These are phyloP conservation scores for Rhodotorula babjevae DNA, from an alignment of 768 basidiomycete genomes.

Conservation along the genomic window DNA sequence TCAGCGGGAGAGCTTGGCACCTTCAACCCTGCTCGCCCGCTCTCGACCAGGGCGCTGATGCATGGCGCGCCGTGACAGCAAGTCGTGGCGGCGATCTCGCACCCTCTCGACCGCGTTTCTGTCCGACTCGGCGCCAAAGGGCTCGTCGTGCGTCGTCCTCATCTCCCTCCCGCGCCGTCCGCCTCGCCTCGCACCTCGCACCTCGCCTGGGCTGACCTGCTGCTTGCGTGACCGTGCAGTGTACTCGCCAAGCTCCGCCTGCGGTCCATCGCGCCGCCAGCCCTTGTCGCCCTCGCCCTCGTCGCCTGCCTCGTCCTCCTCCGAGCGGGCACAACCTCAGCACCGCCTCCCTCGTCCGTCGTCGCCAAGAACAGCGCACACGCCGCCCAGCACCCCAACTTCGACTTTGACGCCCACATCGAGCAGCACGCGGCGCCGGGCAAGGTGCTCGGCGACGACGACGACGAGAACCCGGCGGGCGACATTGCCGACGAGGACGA, in stretches of 20 bases:
- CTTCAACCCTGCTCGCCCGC: too few species aligned
- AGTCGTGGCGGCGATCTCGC: not conserved
- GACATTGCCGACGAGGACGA: not conserved
- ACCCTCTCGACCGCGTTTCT: conserved; percentile 1
- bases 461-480: not conserved
- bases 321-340: not conserved
- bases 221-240: not conserved
- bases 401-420: conserved; percentile 24
- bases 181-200: not conserved
- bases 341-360: not conserved
- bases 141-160: too few species aligned
- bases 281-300: not conserved
- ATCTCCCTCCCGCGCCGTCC: not conserved
- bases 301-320: not conserved
- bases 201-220: not conserved
- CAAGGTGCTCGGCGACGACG: not conserved
- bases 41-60: not conserved
- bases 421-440: not conserved
- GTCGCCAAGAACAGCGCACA: not conserved
- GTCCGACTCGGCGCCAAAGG: too few species aligned
- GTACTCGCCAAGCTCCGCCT: not conserved
- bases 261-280: not conserved
- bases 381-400: conserved; percentile 7
- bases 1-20: too few species aligned
- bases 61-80: not conserved